Percentiles rank a stretch among this genome's conserved stretches.
These are phyloP conservation scores for Margaritispora aquatica DNA, from an alignment of 495 filamentous ascomycete genomes.

Conservation along the genomic window DNA sequence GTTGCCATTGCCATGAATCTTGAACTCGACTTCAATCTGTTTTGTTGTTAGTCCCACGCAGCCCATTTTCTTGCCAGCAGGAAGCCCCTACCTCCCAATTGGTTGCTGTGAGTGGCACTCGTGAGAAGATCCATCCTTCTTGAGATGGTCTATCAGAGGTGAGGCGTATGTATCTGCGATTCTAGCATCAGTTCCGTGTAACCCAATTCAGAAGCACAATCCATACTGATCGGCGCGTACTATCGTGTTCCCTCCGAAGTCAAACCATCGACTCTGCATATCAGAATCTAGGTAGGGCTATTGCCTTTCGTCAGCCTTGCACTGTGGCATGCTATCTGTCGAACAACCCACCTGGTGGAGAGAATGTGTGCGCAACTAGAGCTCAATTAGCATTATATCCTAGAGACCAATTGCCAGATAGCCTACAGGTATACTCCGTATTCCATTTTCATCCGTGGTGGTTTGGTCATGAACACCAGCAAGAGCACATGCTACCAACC, in stretches of 20 bases:
- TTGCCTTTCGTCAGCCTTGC: conserved; percentile 16
- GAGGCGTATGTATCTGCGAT: conserved; percentile 79
- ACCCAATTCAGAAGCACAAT: background rate
- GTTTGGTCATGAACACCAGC: conserved; percentile 24
- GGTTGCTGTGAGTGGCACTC: conserved; percentile 91
- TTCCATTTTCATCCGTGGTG: conserved; percentile 37
- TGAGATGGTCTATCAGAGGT: conserved; percentile 86
- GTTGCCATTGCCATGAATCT: conserved; percentile 70
- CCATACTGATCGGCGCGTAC: conserved; percentile 84
- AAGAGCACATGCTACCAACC: conserved; percentile 47
- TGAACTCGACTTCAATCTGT: conserved; percentile 91
- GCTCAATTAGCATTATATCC: conserved; percentile 6
- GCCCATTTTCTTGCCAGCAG: background rate
- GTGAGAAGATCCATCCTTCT: conserved; percentile 86
- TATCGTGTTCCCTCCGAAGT: conserved; percentile 96
- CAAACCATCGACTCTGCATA: conserved; percentile 98
- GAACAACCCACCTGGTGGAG: conserved; percentile 45
- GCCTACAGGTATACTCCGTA: conserved; percentile 52
- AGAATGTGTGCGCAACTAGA: conserved; percentile 70
- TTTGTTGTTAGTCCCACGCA: background rate
- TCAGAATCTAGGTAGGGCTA: conserved; percentile 97
- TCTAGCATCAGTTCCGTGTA: background rate
- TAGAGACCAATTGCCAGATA: background rate
- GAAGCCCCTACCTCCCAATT: conserved; percentile 81
- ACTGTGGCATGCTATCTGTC: background rate